Evolutionary conservation across 2,329 filamentous ascomycete species (phyloP), one percentile per base, ranked within the genome.

Genomic region (Aspergillus hortae): DNA sequence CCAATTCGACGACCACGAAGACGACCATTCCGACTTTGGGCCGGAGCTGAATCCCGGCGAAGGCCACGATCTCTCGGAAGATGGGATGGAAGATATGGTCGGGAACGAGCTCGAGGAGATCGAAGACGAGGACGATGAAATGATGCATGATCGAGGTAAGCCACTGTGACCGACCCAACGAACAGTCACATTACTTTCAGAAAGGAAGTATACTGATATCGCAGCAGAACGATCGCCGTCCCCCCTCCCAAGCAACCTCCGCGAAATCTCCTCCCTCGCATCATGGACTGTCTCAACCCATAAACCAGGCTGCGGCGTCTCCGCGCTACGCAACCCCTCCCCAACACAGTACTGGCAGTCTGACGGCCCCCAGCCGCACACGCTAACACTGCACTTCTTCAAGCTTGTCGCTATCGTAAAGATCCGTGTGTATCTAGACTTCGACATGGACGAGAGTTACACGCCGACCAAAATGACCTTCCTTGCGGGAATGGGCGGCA

Each of bases 401-500:
- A 74, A 83, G 72, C 59, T 80, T 56, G 65, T 80, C 59, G 61
- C 77, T 51, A 58, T 84, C 67, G 59, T 81, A 58, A 66, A 78
- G 59, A 63, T 82, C 69, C 54, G 78, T 61, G 58, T 80, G 46
- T 72, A 88, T 61, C 85, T 99, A 42, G 92, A 99, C 74, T 96
- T 95, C 70, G 86, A 87, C 56, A 84, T 90, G 49, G 94, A 99
- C 71, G 94, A 99, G 73, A 94, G 89, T 41, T 99, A 99, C 70
- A 99, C 94, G 3, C 94, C 94, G 0, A 97, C 92, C 1, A 89
- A 91, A 63, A 95, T 99, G 64, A 78, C 88, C 44, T 91, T 97
- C 67, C 84, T 88, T 35, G 92, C 92, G 0, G 94, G 94, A 11
- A 96, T 90, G 57, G 90, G 91, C 42, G 88, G 91, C 58, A 94